Evolutionary conservation across 805 yeast genomes (phyloP).

Genomic region (Spathaspora arborariae): DNA sequence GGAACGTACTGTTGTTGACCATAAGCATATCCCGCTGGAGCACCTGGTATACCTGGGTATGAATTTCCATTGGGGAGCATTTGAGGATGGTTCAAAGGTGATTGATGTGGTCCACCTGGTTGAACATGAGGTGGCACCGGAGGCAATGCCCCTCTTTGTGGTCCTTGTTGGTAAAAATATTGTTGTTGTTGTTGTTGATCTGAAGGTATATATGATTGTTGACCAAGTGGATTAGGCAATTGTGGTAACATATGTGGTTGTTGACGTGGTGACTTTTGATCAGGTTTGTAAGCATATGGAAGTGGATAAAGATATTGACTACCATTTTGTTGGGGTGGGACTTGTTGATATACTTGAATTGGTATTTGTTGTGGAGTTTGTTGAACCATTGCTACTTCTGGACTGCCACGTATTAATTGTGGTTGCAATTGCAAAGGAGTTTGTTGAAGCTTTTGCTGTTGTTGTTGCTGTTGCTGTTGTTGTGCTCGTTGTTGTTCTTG

Average conservation of each 20-base stretch:
- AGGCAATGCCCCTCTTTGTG: constrained; percentile 1
- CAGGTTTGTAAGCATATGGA: background rate
- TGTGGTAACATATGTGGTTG: constrained; percentile 1
- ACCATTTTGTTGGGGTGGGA: constrained; percentile 5
- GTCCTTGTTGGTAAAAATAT: constrained; percentile 14
- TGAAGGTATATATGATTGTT: constrained; percentile 17
- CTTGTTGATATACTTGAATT: constrained; percentile 2
- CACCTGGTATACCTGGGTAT: constrained; percentile 23
- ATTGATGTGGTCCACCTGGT: constrained; percentile 8
- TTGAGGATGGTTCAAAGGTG: constrained; percentile 21
- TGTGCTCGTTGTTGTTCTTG: constrained; percentile 9
- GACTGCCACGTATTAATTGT: constrained; percentile 6
- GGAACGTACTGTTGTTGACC: constrained; percentile 29
- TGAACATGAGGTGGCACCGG: constrained; percentile 1
- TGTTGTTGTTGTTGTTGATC: constrained; percentile 11
- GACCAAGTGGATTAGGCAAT: constrained; percentile 4
- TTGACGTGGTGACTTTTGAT: constrained; percentile 1
- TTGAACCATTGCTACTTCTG: constrained; percentile 8
- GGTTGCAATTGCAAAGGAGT: constrained; percentile 9
- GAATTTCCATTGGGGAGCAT: constrained; percentile 12
- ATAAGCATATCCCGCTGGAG: constrained; percentile 36
- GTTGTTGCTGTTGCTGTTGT: constrained; percentile 19
- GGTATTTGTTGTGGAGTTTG: constrained; percentile 7
- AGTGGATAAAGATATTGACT: constrained; percentile 2
- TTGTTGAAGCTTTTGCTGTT: constrained; percentile 11